Evolutionary conservation across 2,329 filamentous ascomycete species (phyloP), one percentile per base, ranked within the genome.

Genomic region (Nannizziopsis barbatae): DNA sequence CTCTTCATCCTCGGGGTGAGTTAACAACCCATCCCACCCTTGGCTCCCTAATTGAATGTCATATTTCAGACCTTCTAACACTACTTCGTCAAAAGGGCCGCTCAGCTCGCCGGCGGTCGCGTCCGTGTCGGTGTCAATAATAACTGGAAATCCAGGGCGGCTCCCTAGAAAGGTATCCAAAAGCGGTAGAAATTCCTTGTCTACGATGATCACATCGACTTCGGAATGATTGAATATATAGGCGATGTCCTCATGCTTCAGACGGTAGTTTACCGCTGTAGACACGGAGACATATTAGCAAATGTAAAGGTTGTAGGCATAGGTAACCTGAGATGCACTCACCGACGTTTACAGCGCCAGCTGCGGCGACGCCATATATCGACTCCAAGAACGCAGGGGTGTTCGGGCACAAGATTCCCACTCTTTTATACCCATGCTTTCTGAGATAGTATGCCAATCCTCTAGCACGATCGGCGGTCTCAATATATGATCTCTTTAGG

Each of bases 341-440:
- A 73, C 73, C 75, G 46, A 95, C 84, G 52, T 88, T 80, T 18
- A 93, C 77, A 6, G 75, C 85, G 1, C 87, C 87, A 0, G 85
- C 85, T 1, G 85, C 89, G 0, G 81, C 82, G 56, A 95, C 83
- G 1, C 85, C 92, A 61, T 86, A 98, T 53, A 95, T 86, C 5
- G 81, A 78, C 68, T 96, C 90, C 22, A 98, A 73, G 59, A 96
- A 96, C 0, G 89, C 89, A 0, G 92, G 92, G 1, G 92, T 98
- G 63, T 98, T 98, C 2, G 92, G 86, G 7, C 81, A 82, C 9
- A 98, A 73, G 42, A 98, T 82, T 5, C 92, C 92, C 5, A 96
- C 84, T 51, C 85, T 76, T 59, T 79, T 83, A 60, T 79, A 80
- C 3, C 77, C 75, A 60, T 85, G 79, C 64, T 85, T 86, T 57